phyloP scores from a whole-genome alignment of 2,329 filamentous ascomycete genomes.

The Setomelanomma holmii region DNA sequence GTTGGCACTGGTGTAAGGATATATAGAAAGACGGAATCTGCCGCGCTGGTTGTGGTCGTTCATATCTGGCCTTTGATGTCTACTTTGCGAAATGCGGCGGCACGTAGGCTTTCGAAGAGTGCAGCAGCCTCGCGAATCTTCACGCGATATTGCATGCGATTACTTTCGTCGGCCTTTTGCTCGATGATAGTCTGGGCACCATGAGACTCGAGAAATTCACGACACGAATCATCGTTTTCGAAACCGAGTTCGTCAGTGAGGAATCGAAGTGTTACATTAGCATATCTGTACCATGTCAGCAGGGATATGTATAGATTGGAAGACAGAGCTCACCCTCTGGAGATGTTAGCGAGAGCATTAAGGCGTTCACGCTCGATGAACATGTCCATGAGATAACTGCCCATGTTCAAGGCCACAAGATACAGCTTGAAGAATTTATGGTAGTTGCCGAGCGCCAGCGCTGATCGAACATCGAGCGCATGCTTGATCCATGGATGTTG shows the following conservation, averaged over 20 bases:
- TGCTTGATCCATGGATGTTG: conserved; percentile 82
- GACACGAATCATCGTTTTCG: conserved; percentile 87
- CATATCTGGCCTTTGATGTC: conserved; percentile 98
- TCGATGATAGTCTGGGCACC: conserved; percentile 78
- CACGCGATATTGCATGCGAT: conserved; percentile 33
- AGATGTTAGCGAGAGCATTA: conserved; percentile 87
- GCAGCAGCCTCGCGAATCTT: conserved; percentile 67
- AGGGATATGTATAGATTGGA: neutral
- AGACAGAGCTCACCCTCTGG: conserved; percentile 78
- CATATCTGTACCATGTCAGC: conserved; percentile 76
- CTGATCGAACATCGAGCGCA: conserved; percentile 88
- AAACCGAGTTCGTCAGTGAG: conserved; percentile 96
- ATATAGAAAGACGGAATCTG: conserved; percentile 7
- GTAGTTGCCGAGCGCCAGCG: conserved; percentile 92
- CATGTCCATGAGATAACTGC: conserved; percentile 98
- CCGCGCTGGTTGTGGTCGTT: conserved; percentile 42
- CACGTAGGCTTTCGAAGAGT: conserved; percentile 76
- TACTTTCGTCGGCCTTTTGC: conserved; percentile 66
- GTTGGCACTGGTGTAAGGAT: neutral
- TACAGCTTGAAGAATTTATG: conserved; percentile 98
- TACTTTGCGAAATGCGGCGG: conserved; percentile 80
- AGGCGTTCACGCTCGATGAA: conserved; percentile 94
- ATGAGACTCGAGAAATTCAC: conserved; percentile 86
- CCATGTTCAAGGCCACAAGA: conserved; percentile 93
- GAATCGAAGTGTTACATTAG: conserved; percentile 87